Evolutionary conservation across 2,329 filamentous ascomycete species (phyloP), one percentile per base, ranked within the genome.

Genomic region (Cordyceps javanica): DNA sequence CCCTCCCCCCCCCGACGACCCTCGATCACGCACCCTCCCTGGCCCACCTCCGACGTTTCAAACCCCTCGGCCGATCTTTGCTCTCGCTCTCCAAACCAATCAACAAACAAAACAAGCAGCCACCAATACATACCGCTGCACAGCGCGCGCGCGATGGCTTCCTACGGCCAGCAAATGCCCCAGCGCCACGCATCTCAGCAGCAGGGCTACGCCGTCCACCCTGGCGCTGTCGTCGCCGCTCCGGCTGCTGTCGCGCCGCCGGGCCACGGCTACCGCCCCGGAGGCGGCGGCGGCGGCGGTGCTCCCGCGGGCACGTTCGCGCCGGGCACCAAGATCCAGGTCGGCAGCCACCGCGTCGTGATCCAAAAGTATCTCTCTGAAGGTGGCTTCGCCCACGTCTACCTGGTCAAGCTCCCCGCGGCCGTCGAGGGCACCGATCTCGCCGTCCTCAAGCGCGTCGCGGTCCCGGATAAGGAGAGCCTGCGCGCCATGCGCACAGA

Each of bases 321-420:
- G 54, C 87, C 94, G 7, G 93, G 93, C 44, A 99, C 94, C 62
- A 97, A 97, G 79, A 95, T 99, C 67, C 92, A 96, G 70, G 91
- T 97, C 58, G 94, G 94, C 70, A 85, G 82, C 70, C 94, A 99
- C 72, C 87, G 91, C 63, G 92, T 97, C 60, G 83, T 95, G 53
- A 95, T 99, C 65, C 91, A 97, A 70, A 94, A 93, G 72, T 99
- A 99, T 74, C 87, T 99, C 50, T 97, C 94, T 62, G 94, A 99
- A 76, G 94, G 94, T 64, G 94, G 94, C 41, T 99, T 99, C 69
- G 94, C 94, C 66, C 94, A 99, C 73, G 94, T 99, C 68, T 99
- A 99, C 75, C 87, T 97, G 51, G 94, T 97, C 70, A 91, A 89
- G 71, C 78, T 97, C 60, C 86, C 91, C 34, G 82, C 87, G 64